Conservation (phyloP, 164 flowering plant genomes). For the Amborella trichopoda region DNA sequence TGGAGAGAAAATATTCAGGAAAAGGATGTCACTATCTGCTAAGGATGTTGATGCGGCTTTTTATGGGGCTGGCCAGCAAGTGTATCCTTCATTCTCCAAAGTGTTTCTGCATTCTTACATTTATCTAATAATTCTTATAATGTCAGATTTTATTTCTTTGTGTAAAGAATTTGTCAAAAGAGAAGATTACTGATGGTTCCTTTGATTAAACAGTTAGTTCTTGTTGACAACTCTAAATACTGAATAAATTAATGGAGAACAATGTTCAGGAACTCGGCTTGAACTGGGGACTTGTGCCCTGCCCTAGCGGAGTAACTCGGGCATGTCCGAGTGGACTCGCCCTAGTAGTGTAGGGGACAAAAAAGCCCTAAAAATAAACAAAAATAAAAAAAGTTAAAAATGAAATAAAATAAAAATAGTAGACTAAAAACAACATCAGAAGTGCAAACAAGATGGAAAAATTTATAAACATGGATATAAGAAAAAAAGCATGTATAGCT, state of each 20-base stretch:
- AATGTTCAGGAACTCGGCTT: background rate
- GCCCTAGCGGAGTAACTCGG: too few relatives aligned
- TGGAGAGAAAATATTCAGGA: slow-evolving; percentile 2
- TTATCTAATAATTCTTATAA: background rate
- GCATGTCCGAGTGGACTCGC: too few relatives aligned
- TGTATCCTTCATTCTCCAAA: slow-evolving; percentile 28
- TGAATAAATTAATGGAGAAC: background rate
- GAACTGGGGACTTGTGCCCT: too few relatives aligned
- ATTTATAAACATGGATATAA: too few relatives aligned
- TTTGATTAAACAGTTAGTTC: background rate
- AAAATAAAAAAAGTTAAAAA: too few relatives aligned
- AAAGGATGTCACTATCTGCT: slow-evolving; percentile 19
- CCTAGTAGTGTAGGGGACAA: too few relatives aligned
- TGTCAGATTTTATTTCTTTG: background rate
- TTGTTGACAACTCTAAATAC: background rate
- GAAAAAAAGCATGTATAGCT: too few relatives aligned
- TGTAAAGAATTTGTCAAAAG: background rate
- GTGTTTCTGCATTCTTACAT: background rate
- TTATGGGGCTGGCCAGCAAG: slow-evolving; percentile 36
- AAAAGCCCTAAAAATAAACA: too few relatives aligned
- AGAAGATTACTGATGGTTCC: background rate
- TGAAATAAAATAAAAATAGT: too few relatives aligned
- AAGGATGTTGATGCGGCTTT: slow-evolving; percentile 36
- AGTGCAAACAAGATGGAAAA: too few relatives aligned
- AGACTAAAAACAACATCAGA: too few relatives aligned